Percentiles rank a stretch among this genome's conserved stretches.
Conservation (phyloP, 2,329 filamentous ascomycete genomes). For the Apiospora arundinis region DNA sequence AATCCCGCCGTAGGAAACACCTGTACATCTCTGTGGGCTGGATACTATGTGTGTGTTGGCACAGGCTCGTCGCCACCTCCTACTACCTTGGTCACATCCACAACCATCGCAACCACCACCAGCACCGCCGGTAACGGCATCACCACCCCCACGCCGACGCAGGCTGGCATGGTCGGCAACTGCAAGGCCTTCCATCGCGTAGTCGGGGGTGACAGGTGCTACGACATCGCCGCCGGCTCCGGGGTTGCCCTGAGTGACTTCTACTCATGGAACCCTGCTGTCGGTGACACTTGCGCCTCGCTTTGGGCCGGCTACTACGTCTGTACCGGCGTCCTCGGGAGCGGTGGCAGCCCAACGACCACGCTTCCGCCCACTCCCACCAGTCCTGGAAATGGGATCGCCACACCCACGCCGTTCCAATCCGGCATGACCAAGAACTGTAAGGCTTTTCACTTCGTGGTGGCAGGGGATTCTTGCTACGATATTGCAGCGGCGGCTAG, state of each 20-base stretch:
- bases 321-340: neutral
- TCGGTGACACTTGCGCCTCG: neutral
- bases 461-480: too few relatives aligned
- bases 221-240: neutral
- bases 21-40: neutral
- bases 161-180: neutral
- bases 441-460: neutral
- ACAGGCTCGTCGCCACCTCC: neutral
- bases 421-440: neutral
- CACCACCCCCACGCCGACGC: neutral
- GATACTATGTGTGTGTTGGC: neutral
- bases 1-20: conserved; percentile 19
- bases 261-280: neutral
- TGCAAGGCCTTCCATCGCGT: neutral
- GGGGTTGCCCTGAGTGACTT: neutral
- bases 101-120: neutral
- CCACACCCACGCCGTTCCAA: neutral
- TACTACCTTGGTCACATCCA: too few relatives aligned
- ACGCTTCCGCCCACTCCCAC: neutral
- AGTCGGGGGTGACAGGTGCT: neutral
- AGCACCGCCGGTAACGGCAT: neutral
- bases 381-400: neutral
- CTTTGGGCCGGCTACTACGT: neutral
- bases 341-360: neutral
- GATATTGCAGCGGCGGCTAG: neutral